Conservation (phyloP, 768 basidiomycete species). For the Podaxis sp. region DNA sequence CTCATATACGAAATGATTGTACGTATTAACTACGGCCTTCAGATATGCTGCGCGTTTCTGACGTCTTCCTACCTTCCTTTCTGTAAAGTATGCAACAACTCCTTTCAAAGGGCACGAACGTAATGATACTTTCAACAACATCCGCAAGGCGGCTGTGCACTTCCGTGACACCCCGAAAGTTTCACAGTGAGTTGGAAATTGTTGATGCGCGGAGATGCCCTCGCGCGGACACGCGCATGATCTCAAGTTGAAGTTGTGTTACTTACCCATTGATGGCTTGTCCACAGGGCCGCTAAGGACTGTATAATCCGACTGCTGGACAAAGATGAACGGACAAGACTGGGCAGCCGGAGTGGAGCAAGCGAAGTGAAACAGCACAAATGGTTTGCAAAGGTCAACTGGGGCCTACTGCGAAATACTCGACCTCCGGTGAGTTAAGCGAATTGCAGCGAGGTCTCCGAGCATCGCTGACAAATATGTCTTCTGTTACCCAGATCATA, state of each 20-base stretch:
- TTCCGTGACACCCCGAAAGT: conserved; percentile 87
- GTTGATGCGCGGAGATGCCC: conserved; percentile 25
- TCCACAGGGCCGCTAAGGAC: conserved; percentile 78
- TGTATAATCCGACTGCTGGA: conserved; percentile 83
- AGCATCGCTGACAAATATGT: not conserved
- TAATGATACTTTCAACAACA: conserved; percentile 95
- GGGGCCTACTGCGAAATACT: conserved; percentile 91
- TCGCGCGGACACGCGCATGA: not conserved
- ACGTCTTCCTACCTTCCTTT: conserved; percentile 23
- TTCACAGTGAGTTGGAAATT: conserved; percentile 30
- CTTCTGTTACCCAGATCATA: conserved; percentile 6
- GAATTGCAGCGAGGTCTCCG: conserved; percentile 4
- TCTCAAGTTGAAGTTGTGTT: not conserved
- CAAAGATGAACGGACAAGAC: conserved; percentile 85
- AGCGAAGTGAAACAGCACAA: conserved; percentile 99
- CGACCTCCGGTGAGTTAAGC: conserved; percentile 81
- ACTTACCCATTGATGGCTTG: not conserved
- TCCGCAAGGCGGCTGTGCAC: conserved; percentile 79
- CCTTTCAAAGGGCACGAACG: conserved; percentile 97
- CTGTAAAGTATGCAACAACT: conserved; percentile 87
- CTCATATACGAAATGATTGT: conserved; percentile 99
- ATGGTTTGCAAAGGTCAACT: conserved; percentile 96
- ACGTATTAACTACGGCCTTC: conserved; percentile 44
- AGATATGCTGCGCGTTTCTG: conserved; percentile 35
- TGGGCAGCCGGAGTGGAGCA: conserved; percentile 92